A percentile compares a stretch with the other conserved stretches of the same genome.
Conservation (phyloP, 2,329 filamentous ascomycete genomes). For the Aureobasidium sp. region DNA sequence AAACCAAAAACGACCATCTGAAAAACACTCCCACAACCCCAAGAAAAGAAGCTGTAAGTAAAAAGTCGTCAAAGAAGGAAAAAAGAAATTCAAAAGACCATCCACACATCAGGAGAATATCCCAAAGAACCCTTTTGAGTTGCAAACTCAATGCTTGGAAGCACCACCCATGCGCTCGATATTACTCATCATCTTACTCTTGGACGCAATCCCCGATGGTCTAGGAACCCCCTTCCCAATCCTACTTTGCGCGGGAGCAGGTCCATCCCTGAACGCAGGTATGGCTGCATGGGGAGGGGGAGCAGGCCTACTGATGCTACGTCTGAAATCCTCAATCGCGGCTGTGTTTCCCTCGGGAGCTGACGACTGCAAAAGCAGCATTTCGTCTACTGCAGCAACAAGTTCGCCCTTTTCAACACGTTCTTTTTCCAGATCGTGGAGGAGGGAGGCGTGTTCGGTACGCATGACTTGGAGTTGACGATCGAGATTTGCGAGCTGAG, state of each 20-base stretch:
- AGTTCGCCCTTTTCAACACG: constrained; percentile 78
- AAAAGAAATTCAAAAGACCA: neutral
- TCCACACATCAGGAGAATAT: neutral
- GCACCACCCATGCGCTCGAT: constrained; percentile 74
- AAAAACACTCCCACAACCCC: neutral
- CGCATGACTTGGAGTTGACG: constrained; percentile 64
- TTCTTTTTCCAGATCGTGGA: constrained; percentile 63
- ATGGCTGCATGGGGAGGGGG: neutral
- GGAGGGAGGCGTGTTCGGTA: constrained; percentile 60
- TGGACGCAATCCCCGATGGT: constrained; percentile 32
- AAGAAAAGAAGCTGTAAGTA: neutral
- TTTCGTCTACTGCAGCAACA: constrained; percentile 74
- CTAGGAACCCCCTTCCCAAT: constrained; percentile 35
- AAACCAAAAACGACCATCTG: neutral
- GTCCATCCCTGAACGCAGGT: constrained; percentile 46
- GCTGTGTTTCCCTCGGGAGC: constrained; percentile 33
- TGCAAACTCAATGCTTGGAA: constrained; percentile 2
- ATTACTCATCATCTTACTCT: constrained; percentile 73
- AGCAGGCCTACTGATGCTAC: constrained; percentile 50
- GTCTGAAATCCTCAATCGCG: constrained; percentile 45
- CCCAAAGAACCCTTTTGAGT: neutral
- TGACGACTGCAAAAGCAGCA: constrained; percentile 60
- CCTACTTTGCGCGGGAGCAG: constrained; percentile 38
- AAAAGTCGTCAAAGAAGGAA: neutral
- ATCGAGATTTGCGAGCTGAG: constrained; percentile 67